A percentile compares a stretch with the other conserved stretches of the same genome.
phyloP scores from a whole-genome alignment of 768 basidiomycete genomes.

The Xerocomellus intermedius region DNA sequence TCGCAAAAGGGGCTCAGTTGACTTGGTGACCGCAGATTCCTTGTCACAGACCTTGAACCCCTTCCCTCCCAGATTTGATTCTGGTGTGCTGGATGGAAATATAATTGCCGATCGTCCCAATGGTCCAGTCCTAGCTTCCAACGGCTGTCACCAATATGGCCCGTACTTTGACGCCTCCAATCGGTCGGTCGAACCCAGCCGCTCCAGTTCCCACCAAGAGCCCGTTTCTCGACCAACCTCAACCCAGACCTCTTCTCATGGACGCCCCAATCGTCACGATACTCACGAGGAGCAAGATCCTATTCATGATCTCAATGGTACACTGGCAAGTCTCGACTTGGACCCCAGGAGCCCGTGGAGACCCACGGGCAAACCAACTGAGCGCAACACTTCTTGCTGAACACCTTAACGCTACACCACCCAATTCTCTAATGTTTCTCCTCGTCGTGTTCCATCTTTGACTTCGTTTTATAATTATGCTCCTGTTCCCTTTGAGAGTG shows the following conservation, averaged over 20 bases:
- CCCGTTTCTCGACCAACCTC: conserved; percentile 56
- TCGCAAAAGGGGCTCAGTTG: conserved; percentile 36
- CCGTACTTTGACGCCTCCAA: conserved; percentile 45
- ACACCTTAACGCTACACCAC: conserved; percentile 6
- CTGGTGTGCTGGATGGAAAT: conserved; percentile 39
- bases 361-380: conserved; percentile 21
- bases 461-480: conserved; percentile 25
- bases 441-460: conserved; percentile 10
- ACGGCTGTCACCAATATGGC: conserved; percentile 44
- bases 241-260: conserved; percentile 37
- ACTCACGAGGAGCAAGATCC: conserved; percentile 44
- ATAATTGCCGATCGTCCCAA: conserved; percentile 34
- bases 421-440: conserved; percentile 7
- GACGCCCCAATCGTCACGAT: conserved; percentile 22
- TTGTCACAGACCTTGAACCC: conserved; percentile 50
- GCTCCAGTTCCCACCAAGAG: conserved; percentile 43
- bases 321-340: conserved; percentile 71
- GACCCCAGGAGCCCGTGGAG: conserved; percentile 43
- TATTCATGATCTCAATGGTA: conserved; percentile 73
- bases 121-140: conserved; percentile 46
- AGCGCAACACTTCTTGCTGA: conserved; percentile 22
- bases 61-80: conserved; percentile 50
- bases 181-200: conserved; percentile 39
- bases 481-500: conserved; percentile 13
- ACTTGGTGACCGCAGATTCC: conserved; percentile 38